Percentiles rank a stretch among this genome's conserved stretches.
These are phyloP conservation scores for Gomphus sp. DNA, from an alignment of 1,284 basidiomycete genomes.

Conservation along the genomic window DNA sequence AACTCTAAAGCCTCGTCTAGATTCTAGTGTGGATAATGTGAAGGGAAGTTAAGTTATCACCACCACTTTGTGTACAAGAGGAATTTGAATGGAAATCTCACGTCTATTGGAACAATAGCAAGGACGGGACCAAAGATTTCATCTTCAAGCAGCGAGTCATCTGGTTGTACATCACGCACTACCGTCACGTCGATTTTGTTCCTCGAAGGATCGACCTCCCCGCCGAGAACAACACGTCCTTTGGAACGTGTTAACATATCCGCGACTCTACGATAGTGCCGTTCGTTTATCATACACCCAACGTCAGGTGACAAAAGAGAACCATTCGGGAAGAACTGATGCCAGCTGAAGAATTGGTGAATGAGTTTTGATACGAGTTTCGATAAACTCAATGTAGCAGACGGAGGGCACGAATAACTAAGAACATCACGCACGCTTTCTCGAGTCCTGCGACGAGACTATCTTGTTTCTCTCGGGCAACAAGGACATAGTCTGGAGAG, in stretches of 20 bases:
- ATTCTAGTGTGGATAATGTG: slow-evolving; percentile 21
- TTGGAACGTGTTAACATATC: slow-evolving; percentile 56
- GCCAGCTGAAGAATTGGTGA: slow-evolving; percentile 27
- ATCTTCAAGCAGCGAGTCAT: slow-evolving; percentile 71
- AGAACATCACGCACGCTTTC: slow-evolving; percentile 36
- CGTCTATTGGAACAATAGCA: slow-evolving; percentile 63
- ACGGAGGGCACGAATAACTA: too few species aligned
- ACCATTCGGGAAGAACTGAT: slow-evolving; percentile 44
- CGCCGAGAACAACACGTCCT: slow-evolving; percentile 66
- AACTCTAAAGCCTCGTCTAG: slow-evolving; percentile 67
- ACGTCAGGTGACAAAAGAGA: slow-evolving; percentile 35
- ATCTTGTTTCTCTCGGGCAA: slow-evolving; percentile 55
- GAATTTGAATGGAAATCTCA: neutral
- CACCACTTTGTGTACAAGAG: neutral
- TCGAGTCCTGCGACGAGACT: slow-evolving; percentile 53
- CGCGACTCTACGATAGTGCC: slow-evolving; percentile 56
- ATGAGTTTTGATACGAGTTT: too few species aligned
- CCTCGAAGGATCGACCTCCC: slow-evolving; percentile 47
- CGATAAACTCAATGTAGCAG: too few species aligned
- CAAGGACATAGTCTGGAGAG: slow-evolving; percentile 79
- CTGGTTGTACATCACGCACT: slow-evolving; percentile 48
- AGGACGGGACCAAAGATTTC: slow-evolving; percentile 75
- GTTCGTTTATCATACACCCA: slow-evolving; percentile 38
- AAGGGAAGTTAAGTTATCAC: neutral
- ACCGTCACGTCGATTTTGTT: slow-evolving; percentile 63